phyloP scores from a whole-genome alignment of 2,329 filamentous ascomycete species.

The Monosporascus sp. region DNA sequence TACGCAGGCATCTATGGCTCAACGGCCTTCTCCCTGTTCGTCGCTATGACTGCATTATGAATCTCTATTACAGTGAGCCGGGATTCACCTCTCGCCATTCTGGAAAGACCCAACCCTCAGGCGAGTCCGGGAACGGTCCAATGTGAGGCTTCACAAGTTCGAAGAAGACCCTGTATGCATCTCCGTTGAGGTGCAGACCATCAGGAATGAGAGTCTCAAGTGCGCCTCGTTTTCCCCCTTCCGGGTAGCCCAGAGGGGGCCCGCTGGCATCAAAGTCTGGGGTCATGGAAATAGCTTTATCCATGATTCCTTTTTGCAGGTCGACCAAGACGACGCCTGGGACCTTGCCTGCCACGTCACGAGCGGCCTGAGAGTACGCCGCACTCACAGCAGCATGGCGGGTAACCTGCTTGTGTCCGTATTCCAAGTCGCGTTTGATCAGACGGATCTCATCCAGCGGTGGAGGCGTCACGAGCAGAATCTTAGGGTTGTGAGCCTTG shows the following conservation, averaged over 20 bases:
- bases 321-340: slow-evolving; percentile 68
- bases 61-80: slow-evolving; percentile 9
- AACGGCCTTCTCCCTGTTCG: too few species aligned
- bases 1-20: too few species aligned
- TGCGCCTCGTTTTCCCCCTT: slow-evolving; percentile 44
- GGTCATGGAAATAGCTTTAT: slow-evolving; percentile 54
- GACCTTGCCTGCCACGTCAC: slow-evolving; percentile 63
- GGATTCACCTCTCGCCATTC: slow-evolving; percentile 35
- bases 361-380: slow-evolving; percentile 53
- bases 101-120: slow-evolving; percentile 37
- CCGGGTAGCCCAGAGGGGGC: slow-evolving; percentile 43
- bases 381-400: slow-evolving; percentile 45
- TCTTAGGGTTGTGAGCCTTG: slow-evolving; percentile 62
- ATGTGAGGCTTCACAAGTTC: slow-evolving; percentile 43
- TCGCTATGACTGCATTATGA: too few species aligned
- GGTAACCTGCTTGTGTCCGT: slow-evolving; percentile 37
- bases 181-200: slow-evolving; percentile 51
- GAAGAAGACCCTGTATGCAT: slow-evolving; percentile 49
- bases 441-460: slow-evolving; percentile 73
- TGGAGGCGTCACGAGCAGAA: slow-evolving; percentile 76
- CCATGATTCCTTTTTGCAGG: slow-evolving; percentile 74
- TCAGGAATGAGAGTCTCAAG: slow-evolving; percentile 49
- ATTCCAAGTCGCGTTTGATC: slow-evolving; percentile 39
- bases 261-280: slow-evolving; percentile 47
- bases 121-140: slow-evolving; percentile 28